A percentile compares a stretch with the other conserved stretches of the same genome.
These are phyloP conservation scores for Musa itinerans DNA, from an alignment of 176 grass and related monocot species.

Conservation along the genomic window DNA sequence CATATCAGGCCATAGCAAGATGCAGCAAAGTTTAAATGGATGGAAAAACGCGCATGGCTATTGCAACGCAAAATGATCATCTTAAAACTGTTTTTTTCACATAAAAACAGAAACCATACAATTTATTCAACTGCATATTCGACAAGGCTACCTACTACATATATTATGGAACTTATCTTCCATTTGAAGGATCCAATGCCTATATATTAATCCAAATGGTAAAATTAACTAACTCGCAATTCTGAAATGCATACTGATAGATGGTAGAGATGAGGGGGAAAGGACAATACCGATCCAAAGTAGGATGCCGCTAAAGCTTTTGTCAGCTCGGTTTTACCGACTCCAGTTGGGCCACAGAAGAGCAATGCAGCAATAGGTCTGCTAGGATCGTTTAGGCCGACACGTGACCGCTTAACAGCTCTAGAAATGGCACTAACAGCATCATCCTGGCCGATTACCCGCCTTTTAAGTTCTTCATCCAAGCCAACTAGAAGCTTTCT, in stretches of 20 bases:
- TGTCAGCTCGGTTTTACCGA: slow-evolving; percentile 49
- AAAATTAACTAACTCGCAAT: no score
- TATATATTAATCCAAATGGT: no score
- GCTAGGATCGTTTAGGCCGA: slow-evolving; percentile 18
- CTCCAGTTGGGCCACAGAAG: slow-evolving; percentile 38
- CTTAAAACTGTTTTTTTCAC: no score
- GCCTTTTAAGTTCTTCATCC: slow-evolving; percentile 13
- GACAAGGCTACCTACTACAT: no score
- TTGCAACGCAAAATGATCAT: no score
- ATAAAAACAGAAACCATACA: no score
- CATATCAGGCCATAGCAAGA: neutral
- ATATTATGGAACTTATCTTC: no score
- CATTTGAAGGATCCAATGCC: no score
- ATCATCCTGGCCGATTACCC: slow-evolving; percentile 34
- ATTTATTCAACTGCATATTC: no score
- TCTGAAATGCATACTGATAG: neutral
- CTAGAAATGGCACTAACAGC: slow-evolving; percentile 22
- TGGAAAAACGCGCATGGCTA: no score
- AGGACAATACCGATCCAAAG: slow-evolving; percentile 19
- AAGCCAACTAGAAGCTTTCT: slow-evolving; percentile 21
- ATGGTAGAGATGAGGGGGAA: neutral
- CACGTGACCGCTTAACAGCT: slow-evolving; percentile 25
- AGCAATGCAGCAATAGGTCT: slow-evolving; percentile 28
- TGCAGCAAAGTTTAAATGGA: no score
- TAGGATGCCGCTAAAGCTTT: slow-evolving; percentile 36